Base-by-base conservation (phyloP, 306 rosid genomes). In the Corylus heterophylla region DNA sequence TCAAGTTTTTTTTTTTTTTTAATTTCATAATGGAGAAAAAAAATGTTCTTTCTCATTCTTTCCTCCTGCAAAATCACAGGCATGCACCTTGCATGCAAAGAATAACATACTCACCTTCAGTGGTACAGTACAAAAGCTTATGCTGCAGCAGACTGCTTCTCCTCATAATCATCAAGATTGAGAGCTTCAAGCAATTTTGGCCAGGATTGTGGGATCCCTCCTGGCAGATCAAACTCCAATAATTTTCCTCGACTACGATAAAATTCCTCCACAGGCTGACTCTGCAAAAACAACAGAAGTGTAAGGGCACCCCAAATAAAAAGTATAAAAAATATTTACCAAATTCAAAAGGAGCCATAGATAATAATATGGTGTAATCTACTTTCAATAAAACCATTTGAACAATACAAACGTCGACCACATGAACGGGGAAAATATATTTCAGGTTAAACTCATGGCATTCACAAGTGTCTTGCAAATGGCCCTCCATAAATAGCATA, bases 121-220 rank as follows among this genome's bases (percentile, higher is more conserved):
- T 51, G 74, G 18, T 74, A 54, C 71, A 76, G 77, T 39, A 74
- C 70, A 22, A 71, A 59, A 81, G 81, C 58, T 85, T 83, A 95
- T 59, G 96, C 98, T 25, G 97, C 91, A 50, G 87, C 97, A 78
- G 91, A 86, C 78, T 69, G 93, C 85, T 89, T 89, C 80, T 89
- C 90, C 72, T 91, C 97, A 35, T 77, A 80, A 61, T 95, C 97
- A 83, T 92, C 97, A 69, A 93, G 94, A 90, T 89, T 87, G 73
- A 93, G 98, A 73, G 88, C 97, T 59, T 83, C 92, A 73, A 95
- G 90, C 84, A 95, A 85, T 90, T 91, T 95, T 8, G 98, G 98
- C 99, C 99, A 95, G 61, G 99, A 93, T 77, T 90, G 98, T 0
- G 97, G 94, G 72, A 95, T 95, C 48, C 99, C 99, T 77, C 99